Conservation (phyloP, 441 rosid genomes). For the Euphorbia celastroides region DNA sequence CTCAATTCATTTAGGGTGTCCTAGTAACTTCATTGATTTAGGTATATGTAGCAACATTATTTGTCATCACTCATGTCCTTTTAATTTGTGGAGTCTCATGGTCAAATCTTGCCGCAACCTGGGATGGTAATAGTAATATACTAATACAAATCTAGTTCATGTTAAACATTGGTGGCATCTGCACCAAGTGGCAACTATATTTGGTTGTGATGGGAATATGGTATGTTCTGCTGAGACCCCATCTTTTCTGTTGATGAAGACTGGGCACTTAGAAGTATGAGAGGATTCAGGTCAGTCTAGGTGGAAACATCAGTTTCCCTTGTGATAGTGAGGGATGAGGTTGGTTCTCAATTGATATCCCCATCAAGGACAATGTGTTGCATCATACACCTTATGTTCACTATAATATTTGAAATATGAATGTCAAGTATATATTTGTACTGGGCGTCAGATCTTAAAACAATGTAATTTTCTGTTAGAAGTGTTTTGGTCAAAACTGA, state of each 20-base stretch:
- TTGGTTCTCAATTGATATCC: background rate
- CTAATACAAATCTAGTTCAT: background rate
- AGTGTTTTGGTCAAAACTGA: background rate
- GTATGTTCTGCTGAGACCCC: background rate
- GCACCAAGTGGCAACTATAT: background rate
- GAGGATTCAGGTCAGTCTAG: background rate
- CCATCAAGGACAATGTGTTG: background rate
- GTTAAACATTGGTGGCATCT: constrained; percentile 5
- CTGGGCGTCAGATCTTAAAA: background rate
- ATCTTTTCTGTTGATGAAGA: background rate
- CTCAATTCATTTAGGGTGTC: background rate
- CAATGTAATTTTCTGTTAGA: background rate
- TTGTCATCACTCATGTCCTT: background rate
- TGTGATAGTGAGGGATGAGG: background rate
- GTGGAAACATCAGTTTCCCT: background rate
- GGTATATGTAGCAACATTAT: background rate
- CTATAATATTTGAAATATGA: background rate
- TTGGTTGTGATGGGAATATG: background rate
- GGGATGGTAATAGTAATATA: background rate
- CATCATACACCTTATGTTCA: background rate
- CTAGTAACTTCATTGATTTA: background rate
- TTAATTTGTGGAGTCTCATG: background rate
- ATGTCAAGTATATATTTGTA: background rate
- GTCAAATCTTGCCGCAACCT: background rate
- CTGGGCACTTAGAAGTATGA: background rate